Conservation (phyloP, 148 eudicot genomes). For the Camellia japonica region DNA sequence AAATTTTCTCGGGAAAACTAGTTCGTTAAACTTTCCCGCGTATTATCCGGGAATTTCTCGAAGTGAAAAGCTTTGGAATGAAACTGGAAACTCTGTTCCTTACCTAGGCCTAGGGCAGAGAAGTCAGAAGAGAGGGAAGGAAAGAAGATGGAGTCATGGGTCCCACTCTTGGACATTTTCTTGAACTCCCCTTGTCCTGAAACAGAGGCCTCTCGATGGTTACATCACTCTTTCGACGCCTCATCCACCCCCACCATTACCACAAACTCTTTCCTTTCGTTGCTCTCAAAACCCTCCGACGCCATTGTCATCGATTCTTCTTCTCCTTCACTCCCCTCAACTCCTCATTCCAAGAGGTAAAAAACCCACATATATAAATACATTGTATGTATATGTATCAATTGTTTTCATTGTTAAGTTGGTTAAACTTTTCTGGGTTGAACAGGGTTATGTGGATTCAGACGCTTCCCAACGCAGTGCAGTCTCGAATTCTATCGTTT, state of each 20-base stretch:
- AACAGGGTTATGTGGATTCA: slow-evolving; percentile 51
- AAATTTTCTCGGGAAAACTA: background rate
- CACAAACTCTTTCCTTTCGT: slow-evolving; percentile 42
- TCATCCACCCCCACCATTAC: slow-evolving; percentile 31
- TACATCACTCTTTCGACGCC: slow-evolving; percentile 37
- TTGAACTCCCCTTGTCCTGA: slow-evolving; percentile 48
- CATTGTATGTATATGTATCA: background rate
- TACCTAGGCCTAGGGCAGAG: background rate
- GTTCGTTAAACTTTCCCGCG: slow-evolving; percentile 3
- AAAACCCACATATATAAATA: background rate
- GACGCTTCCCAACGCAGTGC: slow-evolving; percentile 47
- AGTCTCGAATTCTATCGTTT: slow-evolving; percentile 51
- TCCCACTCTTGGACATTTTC: slow-evolving; percentile 42
- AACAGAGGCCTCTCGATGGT: slow-evolving; percentile 48
- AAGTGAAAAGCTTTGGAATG: background rate
- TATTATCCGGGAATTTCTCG: background rate
- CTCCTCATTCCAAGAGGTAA: slow-evolving; percentile 24
- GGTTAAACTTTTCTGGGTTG: background rate
- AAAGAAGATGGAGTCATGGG: slow-evolving; percentile 44
- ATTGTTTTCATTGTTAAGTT: slow-evolving; percentile 8
- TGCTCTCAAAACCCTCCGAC: slow-evolving; percentile 32
- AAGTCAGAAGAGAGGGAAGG: background rate
- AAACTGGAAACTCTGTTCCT: background rate
- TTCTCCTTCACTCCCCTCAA: slow-evolving; percentile 17
- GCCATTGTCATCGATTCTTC: slow-evolving; percentile 18